Evolutionary conservation across 768 basidiomycete species (phyloP).

Genomic region (Amanita fuliginea): DNA sequence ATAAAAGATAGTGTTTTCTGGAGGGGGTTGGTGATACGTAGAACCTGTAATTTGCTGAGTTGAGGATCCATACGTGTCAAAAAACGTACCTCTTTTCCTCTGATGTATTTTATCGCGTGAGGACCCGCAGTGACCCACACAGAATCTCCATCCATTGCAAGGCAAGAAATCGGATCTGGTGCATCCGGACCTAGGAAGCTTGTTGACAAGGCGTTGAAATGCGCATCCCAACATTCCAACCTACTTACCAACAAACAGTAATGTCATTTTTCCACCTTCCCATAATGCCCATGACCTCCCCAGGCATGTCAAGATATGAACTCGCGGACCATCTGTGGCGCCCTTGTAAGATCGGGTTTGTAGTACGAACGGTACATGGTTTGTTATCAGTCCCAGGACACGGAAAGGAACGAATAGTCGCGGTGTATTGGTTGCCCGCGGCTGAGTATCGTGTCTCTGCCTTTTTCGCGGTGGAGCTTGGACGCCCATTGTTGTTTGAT

Average conservation of each 20-base stretch:
- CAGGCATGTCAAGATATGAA: slow-evolving; percentile 80
- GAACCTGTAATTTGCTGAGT: slow-evolving; percentile 28
- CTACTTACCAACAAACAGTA: slow-evolving; percentile 86
- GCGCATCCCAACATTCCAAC: slow-evolving; percentile 1
- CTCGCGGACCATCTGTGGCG: slow-evolving; percentile 69
- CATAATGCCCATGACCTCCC: slow-evolving; percentile 91
- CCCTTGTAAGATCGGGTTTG: slow-evolving; percentile 82
- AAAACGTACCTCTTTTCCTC: slow-evolving; percentile 72
- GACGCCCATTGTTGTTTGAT: no score
- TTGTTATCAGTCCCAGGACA: slow-evolving; percentile 90
- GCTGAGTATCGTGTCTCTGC: slow-evolving; percentile 24
- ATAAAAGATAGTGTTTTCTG: slow-evolving; percentile 50
- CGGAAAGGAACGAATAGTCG: slow-evolving; percentile 88
- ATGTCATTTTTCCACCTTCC: slow-evolving; percentile 88
- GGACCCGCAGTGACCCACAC: slow-evolving; percentile 73
- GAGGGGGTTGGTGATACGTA: slow-evolving; percentile 54
- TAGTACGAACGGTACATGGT: slow-evolving; percentile 79
- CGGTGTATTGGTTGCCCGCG: slow-evolving; percentile 16
- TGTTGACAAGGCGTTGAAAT: background rate
- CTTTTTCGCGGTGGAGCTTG: slow-evolving; percentile 41
- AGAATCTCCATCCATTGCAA: slow-evolving; percentile 77
- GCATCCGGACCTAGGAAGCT: slow-evolving; percentile 65
- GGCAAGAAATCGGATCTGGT: slow-evolving; percentile 55
- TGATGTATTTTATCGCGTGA: slow-evolving; percentile 62
- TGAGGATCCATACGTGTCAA: background rate